These are phyloP conservation scores for Penicillium sclerotigenum DNA, from an alignment of 2,329 filamentous ascomycete genomes.

Conservation along the genomic window DNA sequence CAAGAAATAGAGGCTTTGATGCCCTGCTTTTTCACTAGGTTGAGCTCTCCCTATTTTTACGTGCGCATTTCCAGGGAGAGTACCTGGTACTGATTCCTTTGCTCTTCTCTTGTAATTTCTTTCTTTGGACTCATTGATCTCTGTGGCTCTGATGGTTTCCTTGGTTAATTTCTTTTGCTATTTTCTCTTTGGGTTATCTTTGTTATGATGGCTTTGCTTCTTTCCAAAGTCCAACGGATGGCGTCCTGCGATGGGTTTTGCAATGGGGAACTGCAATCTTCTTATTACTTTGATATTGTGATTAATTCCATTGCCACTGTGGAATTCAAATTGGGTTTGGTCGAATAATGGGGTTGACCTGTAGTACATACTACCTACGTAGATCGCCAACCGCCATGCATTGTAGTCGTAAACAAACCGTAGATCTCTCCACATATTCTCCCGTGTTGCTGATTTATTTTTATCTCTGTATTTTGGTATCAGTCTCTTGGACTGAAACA, in stretches of 20 bases:
- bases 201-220: conserved; percentile 19
- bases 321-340: conserved; percentile 23
- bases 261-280: conserved; percentile 27
- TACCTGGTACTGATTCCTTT: conserved; percentile 4
- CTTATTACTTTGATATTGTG: conserved; percentile 15
- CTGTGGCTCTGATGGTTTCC: conserved; percentile 22
- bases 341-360: background rate
- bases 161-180: conserved; percentile 15
- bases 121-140: conserved; percentile 30
- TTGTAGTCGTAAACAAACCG: background rate
- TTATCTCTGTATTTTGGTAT: background rate
- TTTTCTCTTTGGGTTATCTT: conserved; percentile 15
- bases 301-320: background rate
- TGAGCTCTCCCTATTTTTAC: conserved; percentile 21
- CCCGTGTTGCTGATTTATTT: background rate
- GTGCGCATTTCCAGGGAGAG: conserved; percentile 25
- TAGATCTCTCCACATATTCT: background rate
- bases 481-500: background rate
- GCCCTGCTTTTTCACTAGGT: conserved; percentile 15
- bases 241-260: conserved; percentile 39
- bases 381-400: no score
- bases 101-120: conserved; percentile 28
- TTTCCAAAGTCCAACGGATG: conserved; percentile 31
- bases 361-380: background rate
- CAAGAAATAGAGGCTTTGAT: conserved; percentile 40